A percentile compares a stretch with the other conserved stretches of the same genome.
Evolutionary conservation across 352 stramenopile genomes (phyloP).

Genomic region (Pythium monospermum): DNA sequence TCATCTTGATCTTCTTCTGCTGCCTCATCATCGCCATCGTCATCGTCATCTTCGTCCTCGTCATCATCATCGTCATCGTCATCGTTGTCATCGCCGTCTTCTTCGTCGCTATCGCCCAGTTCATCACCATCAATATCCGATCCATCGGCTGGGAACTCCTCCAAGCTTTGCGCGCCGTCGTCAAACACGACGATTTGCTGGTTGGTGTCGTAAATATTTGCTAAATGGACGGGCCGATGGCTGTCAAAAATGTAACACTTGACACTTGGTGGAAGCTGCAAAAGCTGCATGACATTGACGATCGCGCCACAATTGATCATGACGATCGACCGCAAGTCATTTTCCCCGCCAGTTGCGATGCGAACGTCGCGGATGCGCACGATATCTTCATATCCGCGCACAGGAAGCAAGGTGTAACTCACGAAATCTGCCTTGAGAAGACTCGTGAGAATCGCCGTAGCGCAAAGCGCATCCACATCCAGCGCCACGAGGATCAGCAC

Average conservation of each 20-base stretch:
- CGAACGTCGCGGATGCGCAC: constrained; percentile 61
- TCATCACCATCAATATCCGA: constrained; percentile 63
- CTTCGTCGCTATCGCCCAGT: constrained; percentile 59
- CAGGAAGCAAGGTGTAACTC: constrained; percentile 68
- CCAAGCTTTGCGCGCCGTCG: constrained; percentile 57
- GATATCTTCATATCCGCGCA: constrained; percentile 84
- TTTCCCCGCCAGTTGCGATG: constrained; percentile 35
- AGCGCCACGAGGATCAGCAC: constrained; percentile 92
- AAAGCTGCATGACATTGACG: constrained; percentile 85
- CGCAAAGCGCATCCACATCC: constrained; percentile 93
- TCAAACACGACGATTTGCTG: constrained; percentile 83
- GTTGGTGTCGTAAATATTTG: constrained; percentile 91
- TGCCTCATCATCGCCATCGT: no score
- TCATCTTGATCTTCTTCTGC: constrained; percentile 38
- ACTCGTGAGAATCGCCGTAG: constrained; percentile 90
- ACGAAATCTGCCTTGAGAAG: constrained; percentile 72
- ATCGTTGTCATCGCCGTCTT: constrained; percentile 50
- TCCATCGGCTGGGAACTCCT: constrained; percentile 81
- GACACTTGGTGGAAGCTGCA: constrained; percentile 54
- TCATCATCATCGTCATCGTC: constrained; percentile 57
- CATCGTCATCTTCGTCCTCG: constrained; percentile 32
- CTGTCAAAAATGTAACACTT: constrained; percentile 95
- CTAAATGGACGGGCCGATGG: constrained; percentile 94
- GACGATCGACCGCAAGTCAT: constrained; percentile 87
- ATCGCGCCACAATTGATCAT: constrained; percentile 95